Conservation (phyloP, 306 rosid genomes). For the Adenanthera pavonina region DNA sequence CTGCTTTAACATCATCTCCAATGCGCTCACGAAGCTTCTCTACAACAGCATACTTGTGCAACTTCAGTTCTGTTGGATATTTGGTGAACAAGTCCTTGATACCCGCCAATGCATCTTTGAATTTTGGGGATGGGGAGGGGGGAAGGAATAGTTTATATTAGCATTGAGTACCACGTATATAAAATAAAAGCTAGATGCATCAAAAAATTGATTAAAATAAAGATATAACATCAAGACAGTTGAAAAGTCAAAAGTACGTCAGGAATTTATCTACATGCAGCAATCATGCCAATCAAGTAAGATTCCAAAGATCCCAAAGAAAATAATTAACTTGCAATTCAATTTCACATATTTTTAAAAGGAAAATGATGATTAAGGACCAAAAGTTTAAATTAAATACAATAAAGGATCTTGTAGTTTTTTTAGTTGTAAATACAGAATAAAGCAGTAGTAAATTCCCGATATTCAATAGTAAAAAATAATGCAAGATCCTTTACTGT, state of each 20-base stretch:
- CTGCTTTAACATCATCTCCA: conserved; percentile 75
- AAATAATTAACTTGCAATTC: conserved; percentile 17
- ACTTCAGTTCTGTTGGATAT: conserved; percentile 71
- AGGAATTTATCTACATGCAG: conserved; percentile 1
- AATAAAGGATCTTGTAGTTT: too few species aligned
- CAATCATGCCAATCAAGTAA: conserved; percentile 2
- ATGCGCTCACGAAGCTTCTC: conserved; percentile 87
- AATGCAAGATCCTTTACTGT: too few species aligned
- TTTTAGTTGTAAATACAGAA: too few species aligned
- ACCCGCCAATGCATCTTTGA: conserved; percentile 82
- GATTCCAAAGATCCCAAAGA: conserved; percentile 2
- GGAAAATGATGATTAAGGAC: neutral
- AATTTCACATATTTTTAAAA: conserved; percentile 13
- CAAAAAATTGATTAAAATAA: neutral
- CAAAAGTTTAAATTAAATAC: too few species aligned
- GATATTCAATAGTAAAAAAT: too few species aligned
- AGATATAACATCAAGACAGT: neutral
- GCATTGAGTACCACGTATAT: conserved; percentile 26
- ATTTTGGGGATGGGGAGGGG: conserved; percentile 2
- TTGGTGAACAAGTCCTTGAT: conserved; percentile 72
- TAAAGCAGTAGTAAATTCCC: too few species aligned
- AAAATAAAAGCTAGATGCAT: conserved; percentile 21
- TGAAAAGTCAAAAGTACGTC: conserved; percentile 1
- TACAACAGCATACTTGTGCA: conserved; percentile 67
- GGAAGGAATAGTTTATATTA: neutral